Percentiles rank a stretch among this genome's conserved stretches.
These are phyloP conservation scores for Coffea canephora DNA, from an alignment of 257 asterid genomes.

Conservation along the genomic window DNA sequence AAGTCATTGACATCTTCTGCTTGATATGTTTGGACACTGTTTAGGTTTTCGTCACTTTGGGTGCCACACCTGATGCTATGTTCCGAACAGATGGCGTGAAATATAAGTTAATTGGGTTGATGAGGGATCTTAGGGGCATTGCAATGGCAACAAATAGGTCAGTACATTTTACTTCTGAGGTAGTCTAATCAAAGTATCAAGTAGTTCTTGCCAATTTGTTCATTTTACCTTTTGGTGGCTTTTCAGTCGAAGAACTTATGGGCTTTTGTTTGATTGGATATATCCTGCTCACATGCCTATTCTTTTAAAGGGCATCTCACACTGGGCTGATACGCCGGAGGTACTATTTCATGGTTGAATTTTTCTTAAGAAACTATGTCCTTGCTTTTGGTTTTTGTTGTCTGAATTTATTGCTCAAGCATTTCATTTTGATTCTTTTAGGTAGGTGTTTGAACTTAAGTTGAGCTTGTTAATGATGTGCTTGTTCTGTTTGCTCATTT, in stretches of 20 bases:
- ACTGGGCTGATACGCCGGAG: conserved; percentile 98
- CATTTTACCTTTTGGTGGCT: conserved; percentile 14
- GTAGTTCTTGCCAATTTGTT: conserved; percentile 8
- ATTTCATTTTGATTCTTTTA: neutral
- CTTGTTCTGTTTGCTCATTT: neutral
- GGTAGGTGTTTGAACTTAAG: neutral
- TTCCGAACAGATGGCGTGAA: conserved; percentile 84
- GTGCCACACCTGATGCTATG: conserved; percentile 73
- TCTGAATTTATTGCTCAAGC: neutral
- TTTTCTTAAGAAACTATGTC: neutral
- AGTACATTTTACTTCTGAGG: conserved; percentile 22
- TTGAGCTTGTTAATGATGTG: neutral
- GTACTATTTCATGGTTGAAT: conserved; percentile 33
- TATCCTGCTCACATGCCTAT: conserved; percentile 93
- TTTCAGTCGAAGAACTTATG: conserved; percentile 89
- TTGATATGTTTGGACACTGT: conserved; percentile 23
- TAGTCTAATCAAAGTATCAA: neutral
- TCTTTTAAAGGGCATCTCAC: conserved; percentile 80
- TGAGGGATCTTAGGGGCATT: conserved; percentile 96
- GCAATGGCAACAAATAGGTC: conserved; percentile 96
- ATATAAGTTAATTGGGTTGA: conserved; percentile 86
- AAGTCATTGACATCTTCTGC: neutral
- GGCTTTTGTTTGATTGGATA: conserved; percentile 94
- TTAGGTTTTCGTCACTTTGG: conserved; percentile 74
- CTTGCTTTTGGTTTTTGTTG: neutral